Conservation (phyloP, 768 basidiomycete genomes). For the Trametopsis cervina region DNA sequence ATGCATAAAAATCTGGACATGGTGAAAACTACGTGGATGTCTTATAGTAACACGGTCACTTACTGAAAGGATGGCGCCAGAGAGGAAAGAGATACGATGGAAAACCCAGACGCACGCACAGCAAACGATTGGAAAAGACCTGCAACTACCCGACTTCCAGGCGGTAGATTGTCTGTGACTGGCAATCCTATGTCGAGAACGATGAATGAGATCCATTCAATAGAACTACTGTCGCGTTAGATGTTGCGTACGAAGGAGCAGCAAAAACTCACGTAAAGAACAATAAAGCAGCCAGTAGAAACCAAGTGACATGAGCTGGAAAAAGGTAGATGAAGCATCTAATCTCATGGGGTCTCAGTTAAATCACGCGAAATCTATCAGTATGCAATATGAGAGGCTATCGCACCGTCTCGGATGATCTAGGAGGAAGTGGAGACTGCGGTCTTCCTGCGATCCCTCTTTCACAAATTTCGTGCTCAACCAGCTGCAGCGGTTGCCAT, state of each 20-base stretch:
- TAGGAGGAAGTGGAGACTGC: constrained; percentile 64
- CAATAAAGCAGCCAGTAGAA: constrained; percentile 49
- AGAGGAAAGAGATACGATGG: constrained; percentile 38
- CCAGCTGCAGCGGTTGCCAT: too few relatives aligned
- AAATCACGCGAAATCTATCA: not conserved
- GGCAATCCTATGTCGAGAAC: constrained; percentile 35
- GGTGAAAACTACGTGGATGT: too few relatives aligned
- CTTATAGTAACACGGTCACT: too few relatives aligned
- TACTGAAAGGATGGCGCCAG: constrained; percentile 69
- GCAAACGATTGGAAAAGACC: constrained; percentile 52
- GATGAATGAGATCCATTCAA: constrained; percentile 69
- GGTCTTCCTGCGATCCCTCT: constrained; percentile 35
- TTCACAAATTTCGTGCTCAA: constrained; percentile 42
- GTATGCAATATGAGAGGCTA: too few relatives aligned
- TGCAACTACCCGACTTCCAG: constrained; percentile 32
- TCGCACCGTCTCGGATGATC: constrained; percentile 65
- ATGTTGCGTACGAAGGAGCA: not conserved
- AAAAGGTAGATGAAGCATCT: constrained; percentile 69
- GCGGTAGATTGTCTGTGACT: constrained; percentile 18
- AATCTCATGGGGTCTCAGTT: not conserved
- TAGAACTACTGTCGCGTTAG: constrained; percentile 28
- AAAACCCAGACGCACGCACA: constrained; percentile 45
- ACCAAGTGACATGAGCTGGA: constrained; percentile 73
- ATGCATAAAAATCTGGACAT: constrained; percentile 57
- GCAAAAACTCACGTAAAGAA: constrained; percentile 41